Base-by-base conservation (phyloP, 1,139 yeast species). In the Yamadazyma atmosphaerica region DNA sequence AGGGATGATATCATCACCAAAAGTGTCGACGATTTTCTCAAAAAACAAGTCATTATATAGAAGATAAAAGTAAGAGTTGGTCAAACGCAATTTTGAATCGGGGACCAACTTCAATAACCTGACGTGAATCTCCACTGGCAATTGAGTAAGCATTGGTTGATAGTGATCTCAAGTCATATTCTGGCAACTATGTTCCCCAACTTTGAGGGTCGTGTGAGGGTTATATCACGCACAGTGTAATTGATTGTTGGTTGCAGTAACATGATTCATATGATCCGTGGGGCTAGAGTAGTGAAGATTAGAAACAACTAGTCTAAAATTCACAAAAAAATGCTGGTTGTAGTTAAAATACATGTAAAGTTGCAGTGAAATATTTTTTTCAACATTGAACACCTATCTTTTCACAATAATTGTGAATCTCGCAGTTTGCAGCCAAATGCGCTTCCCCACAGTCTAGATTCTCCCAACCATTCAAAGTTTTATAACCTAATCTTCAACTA, bases 51-150 rank as follows among this genome's bases (percentile, higher is more conserved):
- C 75, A 53, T 81, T 80, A 59, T 77, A 69, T 29, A 80, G 54
- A n/a, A 63, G 51, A 44, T 69, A 71, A 44, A 68, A 71, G 44
- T 71, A 72, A 11, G 68, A 54, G 49, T 69, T 75, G 41, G 65
- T 63, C 23, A 61, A 56, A 41, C 65, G 68, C 39, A 75, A 64
- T 4, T 67, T 68, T 46, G 63, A 68, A 43, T 47, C 42, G 1
- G 83, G 82, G n/a, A 60, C 66, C 23, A 61, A 57, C 23, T 49
- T 46, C 17, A 79, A 55, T 18, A 80, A 52, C 40, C 60, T 51
- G 19, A 69, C 62, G 37, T 75, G 72, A 15, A 81, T 66, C 51
- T 81, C 86, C 11, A 67, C 46, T 2, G 86, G 86, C 28, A 80
- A 63, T 14, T 50, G 39, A 24, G 36, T 35, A 5, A 48, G 37